A percentile compares a stretch with the other conserved stretches of the same genome.
These are phyloP conservation scores for Marsdenia floribunda DNA, from an alignment of 257 asterid species.

Conservation along the genomic window DNA sequence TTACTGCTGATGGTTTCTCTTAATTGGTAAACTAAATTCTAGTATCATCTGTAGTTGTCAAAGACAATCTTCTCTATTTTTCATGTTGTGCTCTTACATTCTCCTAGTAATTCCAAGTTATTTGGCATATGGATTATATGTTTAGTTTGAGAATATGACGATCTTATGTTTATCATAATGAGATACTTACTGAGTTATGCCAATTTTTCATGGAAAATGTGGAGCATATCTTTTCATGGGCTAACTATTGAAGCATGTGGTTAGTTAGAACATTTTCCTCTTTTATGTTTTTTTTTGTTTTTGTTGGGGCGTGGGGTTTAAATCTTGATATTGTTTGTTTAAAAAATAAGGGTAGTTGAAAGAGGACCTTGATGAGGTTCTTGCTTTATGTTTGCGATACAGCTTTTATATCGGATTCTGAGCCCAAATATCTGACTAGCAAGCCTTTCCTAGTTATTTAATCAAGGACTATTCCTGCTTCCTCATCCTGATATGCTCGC, in stretches of 20 bases:
- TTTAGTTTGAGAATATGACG: not conserved
- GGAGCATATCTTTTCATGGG: not conserved
- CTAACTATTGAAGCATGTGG: not conserved
- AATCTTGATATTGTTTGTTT: not conserved
- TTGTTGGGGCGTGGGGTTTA: not conserved
- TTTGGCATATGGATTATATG: not conserved
- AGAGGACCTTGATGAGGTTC: not conserved
- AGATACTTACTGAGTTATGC: not conserved
- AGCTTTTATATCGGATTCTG: not conserved
- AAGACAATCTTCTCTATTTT: not conserved
- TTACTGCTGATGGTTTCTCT: not conserved
- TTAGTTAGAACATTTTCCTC: no score
- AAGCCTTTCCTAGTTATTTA: not conserved
- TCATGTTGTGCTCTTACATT: not conserved
- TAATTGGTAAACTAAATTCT: not conserved
- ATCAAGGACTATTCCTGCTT: not conserved
- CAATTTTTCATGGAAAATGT: not conserved
- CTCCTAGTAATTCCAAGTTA: not conserved
- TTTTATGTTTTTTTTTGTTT: no score
- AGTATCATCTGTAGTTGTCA: not conserved
- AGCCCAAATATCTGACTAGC: not conserved
- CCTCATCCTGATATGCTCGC: not conserved
- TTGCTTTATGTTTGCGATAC: not conserved
- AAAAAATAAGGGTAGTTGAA: not conserved
- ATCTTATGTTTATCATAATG: not conserved